phyloP scores from a whole-genome alignment of 106 monocot species.

The Xerophyta viscosa region DNA sequence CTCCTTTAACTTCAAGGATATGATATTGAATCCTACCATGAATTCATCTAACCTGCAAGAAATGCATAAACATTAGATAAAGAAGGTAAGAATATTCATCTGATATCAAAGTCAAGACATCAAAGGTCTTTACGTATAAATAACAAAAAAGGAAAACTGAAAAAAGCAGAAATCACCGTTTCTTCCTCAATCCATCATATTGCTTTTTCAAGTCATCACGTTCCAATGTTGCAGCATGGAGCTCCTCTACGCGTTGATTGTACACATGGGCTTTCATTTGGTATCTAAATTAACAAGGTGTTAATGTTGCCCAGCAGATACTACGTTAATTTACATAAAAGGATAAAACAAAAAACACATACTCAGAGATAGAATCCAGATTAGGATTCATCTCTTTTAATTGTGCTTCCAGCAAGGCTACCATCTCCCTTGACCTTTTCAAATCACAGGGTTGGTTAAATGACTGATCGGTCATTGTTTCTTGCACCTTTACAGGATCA shows the following conservation, averaged over 20 bases:
- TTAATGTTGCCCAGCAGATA: too few species aligned
- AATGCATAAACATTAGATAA: too few species aligned
- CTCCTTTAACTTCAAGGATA: slow-evolving; percentile 95
- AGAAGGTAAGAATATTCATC: too few species aligned
- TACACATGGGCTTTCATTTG: slow-evolving; percentile 53
- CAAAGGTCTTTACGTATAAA: too few species aligned
- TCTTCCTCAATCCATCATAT: slow-evolving; percentile 89
- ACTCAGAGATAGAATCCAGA: slow-evolving; percentile 93
- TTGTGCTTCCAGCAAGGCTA: slow-evolving; percentile 81
- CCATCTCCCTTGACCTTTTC: slow-evolving; percentile 83
- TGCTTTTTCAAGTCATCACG: slow-evolving; percentile 89
- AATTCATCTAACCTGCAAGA: slow-evolving; percentile 87
- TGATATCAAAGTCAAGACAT: too few species aligned
- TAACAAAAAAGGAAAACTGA: too few species aligned
- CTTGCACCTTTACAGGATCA: slow-evolving; percentile 78
- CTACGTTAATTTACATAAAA: not conserved
- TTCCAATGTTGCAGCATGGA: slow-evolving; percentile 72
- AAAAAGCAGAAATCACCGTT: slow-evolving; percentile 9
- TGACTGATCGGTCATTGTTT: slow-evolving; percentile 36
- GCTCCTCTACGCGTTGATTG: slow-evolving; percentile 76
- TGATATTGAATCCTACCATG: slow-evolving; percentile 94
- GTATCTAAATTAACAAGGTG: slow-evolving; percentile 36
- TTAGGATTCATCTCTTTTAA: slow-evolving; percentile 96
- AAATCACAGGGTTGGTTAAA: slow-evolving; percentile 50
- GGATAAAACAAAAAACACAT: slow-evolving; percentile 13